phyloP scores from a whole-genome alignment of 2,329 filamentous ascomycete genomes.

The Ceratocystis variospora region DNA sequence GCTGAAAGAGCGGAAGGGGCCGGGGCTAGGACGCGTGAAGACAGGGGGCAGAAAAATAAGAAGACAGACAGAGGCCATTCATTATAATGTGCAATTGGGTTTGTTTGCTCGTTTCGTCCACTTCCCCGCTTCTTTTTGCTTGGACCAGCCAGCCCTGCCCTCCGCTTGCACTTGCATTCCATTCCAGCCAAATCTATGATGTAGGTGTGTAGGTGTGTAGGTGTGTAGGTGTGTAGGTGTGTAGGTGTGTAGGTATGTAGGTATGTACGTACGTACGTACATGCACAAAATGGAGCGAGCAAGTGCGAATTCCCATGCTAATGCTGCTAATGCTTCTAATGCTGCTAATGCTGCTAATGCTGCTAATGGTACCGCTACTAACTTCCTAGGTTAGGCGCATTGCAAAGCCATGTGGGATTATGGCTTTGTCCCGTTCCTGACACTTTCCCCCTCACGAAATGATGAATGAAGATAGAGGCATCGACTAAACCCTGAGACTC shows the following conservation, averaged over 20 bases:
- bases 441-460: not conserved
- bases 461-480: not conserved
- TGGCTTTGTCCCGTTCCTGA: not conserved
- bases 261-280: not conserved
- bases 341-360: not conserved
- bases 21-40: not conserved
- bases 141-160: not conserved
- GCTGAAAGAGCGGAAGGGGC: constrained; percentile 4
- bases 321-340: not conserved
- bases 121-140: not conserved
- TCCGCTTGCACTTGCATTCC: not conserved
- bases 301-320: not conserved
- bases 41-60: not conserved
- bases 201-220: not conserved
- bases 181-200: not conserved
- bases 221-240: not conserved
- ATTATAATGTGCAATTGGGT: not conserved
- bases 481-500: not conserved
- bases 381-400: not conserved
- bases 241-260: not conserved
- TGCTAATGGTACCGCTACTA: not conserved
- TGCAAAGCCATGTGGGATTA: not conserved
- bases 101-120: not conserved
- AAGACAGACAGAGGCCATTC: not conserved
- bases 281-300: not conserved